Conservation (phyloP, 2,329 filamentous ascomycete species). For the Botryotinia calthae region DNA sequence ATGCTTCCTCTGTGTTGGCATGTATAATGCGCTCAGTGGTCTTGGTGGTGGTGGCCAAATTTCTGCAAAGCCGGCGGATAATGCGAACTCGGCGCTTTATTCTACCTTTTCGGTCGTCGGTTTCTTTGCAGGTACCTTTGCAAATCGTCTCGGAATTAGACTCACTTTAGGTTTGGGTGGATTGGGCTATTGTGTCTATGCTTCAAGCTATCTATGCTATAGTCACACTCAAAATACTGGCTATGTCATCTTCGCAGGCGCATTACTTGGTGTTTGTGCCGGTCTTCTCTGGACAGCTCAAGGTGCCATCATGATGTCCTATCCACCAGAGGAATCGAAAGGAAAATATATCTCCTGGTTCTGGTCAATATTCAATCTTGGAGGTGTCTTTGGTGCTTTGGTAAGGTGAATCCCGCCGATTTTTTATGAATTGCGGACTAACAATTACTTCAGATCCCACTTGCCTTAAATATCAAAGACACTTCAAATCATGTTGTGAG, state of each 20-base stretch:
- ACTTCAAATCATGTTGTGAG: constrained; percentile 49
- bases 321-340: constrained; percentile 75
- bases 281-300: constrained; percentile 78
- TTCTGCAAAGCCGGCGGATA: constrained; percentile 42
- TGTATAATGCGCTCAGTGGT: constrained; percentile 65
- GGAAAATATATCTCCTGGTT: constrained; percentile 85
- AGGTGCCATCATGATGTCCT: constrained; percentile 84
- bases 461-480: constrained; percentile 66
- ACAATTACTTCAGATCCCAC: constrained; percentile 53
- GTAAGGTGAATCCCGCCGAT: constrained; percentile 35
- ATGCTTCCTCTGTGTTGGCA: constrained; percentile 67
- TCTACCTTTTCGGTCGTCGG: constrained; percentile 54
- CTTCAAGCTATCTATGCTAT: constrained; percentile 53
- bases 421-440: neutral
- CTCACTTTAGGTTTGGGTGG: constrained; percentile 67
- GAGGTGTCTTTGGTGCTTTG: constrained; percentile 77
- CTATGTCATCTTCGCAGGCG: constrained; percentile 72
- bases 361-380: constrained; percentile 92
- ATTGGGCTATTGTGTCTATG: constrained; percentile 71
- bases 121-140: constrained; percentile 70
- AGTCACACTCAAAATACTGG: constrained; percentile 40
- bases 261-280: constrained; percentile 73
- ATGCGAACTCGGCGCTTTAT: constrained; percentile 46
- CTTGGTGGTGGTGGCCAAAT: constrained; percentile 59
- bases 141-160: constrained; percentile 69